Evolutionary conservation across 2,329 filamentous ascomycete genomes (phyloP), one percentile per base, ranked within the genome.

Genomic region (Davidsoniella neocaledoniae): DNA sequence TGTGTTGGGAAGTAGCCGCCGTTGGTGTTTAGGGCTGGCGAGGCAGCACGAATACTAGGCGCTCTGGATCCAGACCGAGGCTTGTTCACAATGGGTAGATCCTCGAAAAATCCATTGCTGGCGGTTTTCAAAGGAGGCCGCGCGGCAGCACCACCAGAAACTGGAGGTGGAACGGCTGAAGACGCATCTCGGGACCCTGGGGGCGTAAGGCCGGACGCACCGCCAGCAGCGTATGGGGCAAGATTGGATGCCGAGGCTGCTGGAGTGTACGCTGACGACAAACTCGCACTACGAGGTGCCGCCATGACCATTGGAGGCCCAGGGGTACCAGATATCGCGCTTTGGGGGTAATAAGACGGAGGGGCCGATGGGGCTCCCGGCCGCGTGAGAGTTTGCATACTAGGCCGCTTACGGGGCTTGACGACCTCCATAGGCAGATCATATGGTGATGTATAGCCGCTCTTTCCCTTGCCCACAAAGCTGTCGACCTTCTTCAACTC

Each of bases 381-480:
- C 9, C 36, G 43, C 29, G 46, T 46, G n/a, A 46, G 33, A 12
- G 51, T 74, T 52, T 76, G 76, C 58, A 74, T 70, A 58, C 74
- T 78, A 5, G 69, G 63, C 48, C 81, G 70, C 68, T 83, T 81
- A 62, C 79, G 71, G 58, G 82, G 78, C 57, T 82, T 83, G 25
- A 83, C 75, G 26, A 98, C 74, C 49, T 95, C 90, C 65, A 91
- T 85, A 3, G 91, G 91, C 17, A 98, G 71, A 65, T 98, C 93
- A 58, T 95, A 98, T 0, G 91, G 91, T 17, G 90, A 96, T 45
- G 82, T 75, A 62, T 98, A 98, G 6, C 90, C 88, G 50, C 85
- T 85, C 64, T 94, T 96, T 2, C 86, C 70, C 63, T 93, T 93
- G 63, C 90, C 83, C 5, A 76, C 86, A 63, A 94, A 98, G 64